These are phyloP conservation scores for Debaryomyces hansenii DNA, from an alignment of 805 yeast species.

Conservation along the genomic window DNA sequence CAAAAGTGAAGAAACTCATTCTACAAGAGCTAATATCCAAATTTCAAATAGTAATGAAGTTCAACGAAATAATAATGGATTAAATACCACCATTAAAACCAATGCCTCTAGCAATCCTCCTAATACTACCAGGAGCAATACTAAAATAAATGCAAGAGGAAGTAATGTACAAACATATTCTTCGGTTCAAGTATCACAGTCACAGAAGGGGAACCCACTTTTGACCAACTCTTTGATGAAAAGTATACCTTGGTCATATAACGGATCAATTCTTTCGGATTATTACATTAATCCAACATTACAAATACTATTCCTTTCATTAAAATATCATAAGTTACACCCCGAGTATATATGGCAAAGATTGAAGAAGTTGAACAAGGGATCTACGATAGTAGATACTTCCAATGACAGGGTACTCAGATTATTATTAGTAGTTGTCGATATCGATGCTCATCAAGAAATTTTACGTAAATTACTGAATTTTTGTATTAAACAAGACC, in stretches of 20 bases:
- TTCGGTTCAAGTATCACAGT: slow-evolving; percentile 45
- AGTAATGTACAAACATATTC: background rate
- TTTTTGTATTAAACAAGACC: slow-evolving; percentile 48
- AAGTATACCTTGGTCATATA: slow-evolving; percentile 54
- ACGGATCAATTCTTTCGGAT: slow-evolving; percentile 54
- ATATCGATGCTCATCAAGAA: slow-evolving; percentile 58
- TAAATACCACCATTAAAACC: too few relatives aligned
- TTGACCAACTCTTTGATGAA: slow-evolving; percentile 50
- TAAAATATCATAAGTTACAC: slow-evolving; percentile 72
- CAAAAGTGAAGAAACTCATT: background rate
- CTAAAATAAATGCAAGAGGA: background rate
- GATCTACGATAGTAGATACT: slow-evolving; percentile 25
- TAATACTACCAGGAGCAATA: too few relatives aligned
- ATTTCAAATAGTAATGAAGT: too few relatives aligned
- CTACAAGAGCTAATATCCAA: background rate
- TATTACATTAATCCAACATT: slow-evolving; percentile 60
- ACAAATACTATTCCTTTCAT: slow-evolving; percentile 60
- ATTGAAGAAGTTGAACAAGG: slow-evolving; percentile 42
- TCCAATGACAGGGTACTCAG: slow-evolving; percentile 44
- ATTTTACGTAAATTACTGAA: slow-evolving; percentile 46
- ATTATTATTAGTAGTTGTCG: slow-evolving; percentile 63
- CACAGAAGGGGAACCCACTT: slow-evolving; percentile 75
- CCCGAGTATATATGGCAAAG: slow-evolving; percentile 72
- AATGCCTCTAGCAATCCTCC: too few relatives aligned
- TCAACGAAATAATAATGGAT: too few relatives aligned